phyloP scores from a whole-genome alignment of 208 protist species.

The Herpetomonas tarakana region DNA sequence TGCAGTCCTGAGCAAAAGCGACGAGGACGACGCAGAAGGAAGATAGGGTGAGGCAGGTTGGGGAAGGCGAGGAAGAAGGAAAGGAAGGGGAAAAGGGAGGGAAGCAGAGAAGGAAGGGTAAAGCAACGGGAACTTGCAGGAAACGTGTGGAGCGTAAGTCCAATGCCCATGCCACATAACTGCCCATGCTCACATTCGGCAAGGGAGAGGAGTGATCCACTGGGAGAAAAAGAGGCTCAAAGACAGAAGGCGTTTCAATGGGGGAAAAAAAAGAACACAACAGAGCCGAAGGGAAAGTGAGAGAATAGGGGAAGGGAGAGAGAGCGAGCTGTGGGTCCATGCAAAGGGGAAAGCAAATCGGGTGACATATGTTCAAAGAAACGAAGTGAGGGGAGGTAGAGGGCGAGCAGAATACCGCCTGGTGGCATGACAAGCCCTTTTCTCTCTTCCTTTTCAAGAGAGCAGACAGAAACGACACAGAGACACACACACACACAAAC shows the following conservation, averaged over 20 bases:
- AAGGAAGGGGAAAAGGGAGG: background rate
- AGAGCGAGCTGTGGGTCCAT: background rate
- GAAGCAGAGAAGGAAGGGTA: background rate
- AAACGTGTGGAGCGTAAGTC: too few species aligned
- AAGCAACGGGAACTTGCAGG: background rate
- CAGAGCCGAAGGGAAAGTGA: background rate
- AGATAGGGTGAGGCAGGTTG: background rate
- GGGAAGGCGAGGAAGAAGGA: background rate
- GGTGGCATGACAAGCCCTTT: too few species aligned
- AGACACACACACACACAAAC: background rate
- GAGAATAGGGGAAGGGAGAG: background rate
- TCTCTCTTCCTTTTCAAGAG: background rate
- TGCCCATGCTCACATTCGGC: background rate
- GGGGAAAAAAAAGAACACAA: constrained; percentile 5
- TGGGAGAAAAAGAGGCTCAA: background rate
- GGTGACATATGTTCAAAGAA: constrained; percentile 2
- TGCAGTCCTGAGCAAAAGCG: background rate
- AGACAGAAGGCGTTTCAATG: background rate
- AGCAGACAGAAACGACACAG: background rate
- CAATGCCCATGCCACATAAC: constrained; percentile 1
- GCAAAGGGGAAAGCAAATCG: too few species aligned
- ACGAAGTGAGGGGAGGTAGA: background rate
- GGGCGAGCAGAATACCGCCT: background rate
- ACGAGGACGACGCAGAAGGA: background rate
- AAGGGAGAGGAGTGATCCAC: background rate